Evolutionary conservation across 805 yeast genomes (phyloP), one percentile per base, ranked within the genome.

Genomic region (Komagataella phaffii): DNA sequence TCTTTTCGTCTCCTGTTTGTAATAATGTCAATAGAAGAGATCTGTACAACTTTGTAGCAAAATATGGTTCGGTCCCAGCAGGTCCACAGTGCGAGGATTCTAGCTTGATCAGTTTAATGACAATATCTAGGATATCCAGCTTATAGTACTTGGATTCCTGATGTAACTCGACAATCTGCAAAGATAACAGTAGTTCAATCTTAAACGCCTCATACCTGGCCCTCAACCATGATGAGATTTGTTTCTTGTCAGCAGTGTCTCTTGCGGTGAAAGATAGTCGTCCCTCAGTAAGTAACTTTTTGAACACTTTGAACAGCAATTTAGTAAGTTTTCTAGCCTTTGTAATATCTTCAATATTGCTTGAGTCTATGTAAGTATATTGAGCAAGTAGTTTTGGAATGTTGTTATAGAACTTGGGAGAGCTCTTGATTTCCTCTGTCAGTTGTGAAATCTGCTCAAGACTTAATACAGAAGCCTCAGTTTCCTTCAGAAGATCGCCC

Each of bases 151-250:
- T 56, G 6, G 61, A 63, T 6, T 81, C 77, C n/a, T 46, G 72
- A 17, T 71, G 62, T 2, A 67, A 59, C 2, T 65, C 56, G n/a
- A 63, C 56, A 3, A 64, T 64, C 56, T 83, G 64, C 49, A 77
- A 63, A 14, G 64, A 61, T 23, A 75, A 60, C 21, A 85, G 54
- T 36, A 65, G 61, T 3, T 58, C 57, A 30, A 30, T 30, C 58
- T 82, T 80, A 66, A 70, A 85, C 19, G 68, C 64, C 44, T 74
- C 74, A 65, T 85, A 85, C 52, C 76, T 73, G 49, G 76, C 73
- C 52, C 71, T 70, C 44, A 87, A 63, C 91, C 95, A 86, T 56
- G 73, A 71, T 40, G 74, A 74, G n/a, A 82, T 74, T 7, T 73
- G 58, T 17, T 67, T 64, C 54, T 73, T 72, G 52, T 77, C 74